These are phyloP conservation scores for Lecanicillium sp. DNA, from an alignment of 2,329 filamentous ascomycete species.

Conservation along the genomic window DNA sequence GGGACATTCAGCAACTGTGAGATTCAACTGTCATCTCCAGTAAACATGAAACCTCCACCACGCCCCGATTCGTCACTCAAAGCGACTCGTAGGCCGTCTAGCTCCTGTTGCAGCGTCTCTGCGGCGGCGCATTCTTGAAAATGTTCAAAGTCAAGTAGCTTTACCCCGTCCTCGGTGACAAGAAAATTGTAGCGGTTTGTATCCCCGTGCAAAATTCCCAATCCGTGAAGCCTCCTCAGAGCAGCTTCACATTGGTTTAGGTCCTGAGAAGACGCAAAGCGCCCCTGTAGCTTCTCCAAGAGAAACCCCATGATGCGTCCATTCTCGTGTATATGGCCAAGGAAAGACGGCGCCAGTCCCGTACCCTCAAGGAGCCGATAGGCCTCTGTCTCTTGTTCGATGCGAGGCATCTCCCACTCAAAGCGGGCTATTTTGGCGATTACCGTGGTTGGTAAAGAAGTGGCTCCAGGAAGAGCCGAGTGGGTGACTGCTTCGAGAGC, in stretches of 20 bases:
- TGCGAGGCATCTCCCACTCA: slow-evolving; percentile 22
- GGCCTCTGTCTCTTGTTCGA: slow-evolving; percentile 22
- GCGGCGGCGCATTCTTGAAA: slow-evolving; percentile 4
- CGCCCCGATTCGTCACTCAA: slow-evolving; percentile 20
- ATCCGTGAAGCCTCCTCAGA: slow-evolving; percentile 11
- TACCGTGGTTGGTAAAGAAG: slow-evolving; percentile 2
- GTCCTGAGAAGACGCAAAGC: slow-evolving; percentile 11
- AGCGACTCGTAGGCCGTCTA: slow-evolving; percentile 18
- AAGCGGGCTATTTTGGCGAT: slow-evolving; percentile 25
- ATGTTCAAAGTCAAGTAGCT: slow-evolving; percentile 12
- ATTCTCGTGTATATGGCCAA: slow-evolving; percentile 15
- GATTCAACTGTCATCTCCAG: too few species aligned
- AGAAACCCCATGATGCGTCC: slow-evolving; percentile 15
- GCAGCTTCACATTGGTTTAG: slow-evolving; percentile 12
- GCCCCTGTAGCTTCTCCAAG: slow-evolving; percentile 14
- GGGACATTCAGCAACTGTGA: too few species aligned
- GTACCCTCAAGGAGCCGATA: slow-evolving; percentile 19
- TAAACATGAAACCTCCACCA: slow-evolving; percentile 12
- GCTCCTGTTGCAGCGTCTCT: slow-evolving; percentile 17
- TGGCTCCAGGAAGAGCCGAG: slow-evolving; percentile 10
- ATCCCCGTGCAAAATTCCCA: slow-evolving; percentile 11
- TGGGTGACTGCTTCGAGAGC: slow-evolving; percentile 17
- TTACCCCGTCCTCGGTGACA: slow-evolving; percentile 4
- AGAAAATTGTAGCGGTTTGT: slow-evolving; percentile 13
- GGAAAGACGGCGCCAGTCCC: slow-evolving; percentile 21